Percentiles rank a stretch among this genome's conserved stretches.
phyloP scores from a whole-genome alignment of 1,284 basidiomycete genomes.

The Bothia castanella region DNA sequence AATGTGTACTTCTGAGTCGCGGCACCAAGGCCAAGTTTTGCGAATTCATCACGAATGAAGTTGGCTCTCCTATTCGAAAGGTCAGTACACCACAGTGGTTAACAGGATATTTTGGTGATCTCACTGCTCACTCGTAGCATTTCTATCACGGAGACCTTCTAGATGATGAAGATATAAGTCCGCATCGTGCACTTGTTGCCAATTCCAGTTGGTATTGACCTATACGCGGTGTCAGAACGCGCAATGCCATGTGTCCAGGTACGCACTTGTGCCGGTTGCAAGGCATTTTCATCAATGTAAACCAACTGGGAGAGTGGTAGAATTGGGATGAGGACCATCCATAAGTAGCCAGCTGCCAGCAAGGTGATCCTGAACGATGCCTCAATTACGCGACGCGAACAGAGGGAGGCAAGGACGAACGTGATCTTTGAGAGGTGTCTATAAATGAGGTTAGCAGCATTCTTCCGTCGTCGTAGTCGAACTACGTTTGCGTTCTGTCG shows the following conservation, averaged over 20 bases:
- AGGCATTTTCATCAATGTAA: constrained; percentile 91
- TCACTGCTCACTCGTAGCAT: constrained; percentile 69
- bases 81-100: constrained; percentile 5
- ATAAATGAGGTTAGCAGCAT: constrained; percentile 16
- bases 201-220: constrained; percentile 87
- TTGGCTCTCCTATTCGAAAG: constrained; percentile 53
- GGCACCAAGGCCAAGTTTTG: constrained; percentile 64
- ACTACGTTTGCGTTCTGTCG: constrained; percentile 15
- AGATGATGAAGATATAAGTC: constrained; percentile 72
- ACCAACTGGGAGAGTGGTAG: constrained; percentile 61
- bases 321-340: constrained; percentile 72
- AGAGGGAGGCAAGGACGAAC: constrained; percentile 24
- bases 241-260: constrained; percentile 8
- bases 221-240: constrained; percentile 30
- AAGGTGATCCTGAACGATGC: constrained; percentile 47
- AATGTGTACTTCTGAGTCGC: constrained; percentile 70
- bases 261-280: constrained; percentile 81
- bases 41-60: constrained; percentile 58
- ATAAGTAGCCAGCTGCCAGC: constrained; percentile 62
- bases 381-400: background rate
- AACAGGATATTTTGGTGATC: constrained; percentile 28
- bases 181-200: constrained; percentile 82
- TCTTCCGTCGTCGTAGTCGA: constrained; percentile 31
- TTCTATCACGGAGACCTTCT: constrained; percentile 58
- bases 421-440: constrained; percentile 27